Evolutionary conservation across 2,329 filamentous ascomycete species (phyloP), one percentile per base, ranked within the genome.

Genomic region (Xylaria arbuscula): DNA sequence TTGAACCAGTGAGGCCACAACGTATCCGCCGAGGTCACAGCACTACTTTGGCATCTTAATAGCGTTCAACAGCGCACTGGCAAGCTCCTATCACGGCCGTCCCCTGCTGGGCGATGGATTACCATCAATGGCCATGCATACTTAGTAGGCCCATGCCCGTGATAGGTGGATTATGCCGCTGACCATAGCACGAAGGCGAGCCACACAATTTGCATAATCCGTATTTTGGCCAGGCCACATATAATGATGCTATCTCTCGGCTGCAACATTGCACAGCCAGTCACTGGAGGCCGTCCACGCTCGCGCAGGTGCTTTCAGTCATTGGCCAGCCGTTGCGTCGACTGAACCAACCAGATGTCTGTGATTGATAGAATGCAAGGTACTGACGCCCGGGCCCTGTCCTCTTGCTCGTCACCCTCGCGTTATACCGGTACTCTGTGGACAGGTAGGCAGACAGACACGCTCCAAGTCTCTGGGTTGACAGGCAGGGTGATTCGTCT

Each of bases 191-290:
- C 58, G 60, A 71, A 69, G 69, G 70, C 71, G 72, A 75, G 70
- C 75, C 75, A 77, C 66, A 76, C 73, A 70, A 74, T 72, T 74
- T 76, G 74, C 76, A 76, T 73, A 76, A 75, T 66, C 68, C 67
- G 68, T 70, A 45, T 69, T 68, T 72, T 62, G 63, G 28, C 63
- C 62, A 51, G 66, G 56, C 60, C 74, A 68, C 71, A 66, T 71
- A 61, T 60, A 60, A 66, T 69, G 62, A 72, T 66, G 65, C 66
- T 72, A 63, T 68, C 72, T 64, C 60, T 74, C 73, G 74, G 74
- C 72, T 77, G 75, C 73, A 75, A 77, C 76, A 75, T 76, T 66
- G 70, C 74, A 75, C 76, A 76, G 74, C 76, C 74, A 75, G 75
- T 75, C 73, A 67, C 73, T 72, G 73, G 71, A 70, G 67, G 66